These are phyloP conservation scores for Beauveria brongniartii DNA, from an alignment of 2,329 filamentous ascomycete genomes.

Conservation along the genomic window DNA sequence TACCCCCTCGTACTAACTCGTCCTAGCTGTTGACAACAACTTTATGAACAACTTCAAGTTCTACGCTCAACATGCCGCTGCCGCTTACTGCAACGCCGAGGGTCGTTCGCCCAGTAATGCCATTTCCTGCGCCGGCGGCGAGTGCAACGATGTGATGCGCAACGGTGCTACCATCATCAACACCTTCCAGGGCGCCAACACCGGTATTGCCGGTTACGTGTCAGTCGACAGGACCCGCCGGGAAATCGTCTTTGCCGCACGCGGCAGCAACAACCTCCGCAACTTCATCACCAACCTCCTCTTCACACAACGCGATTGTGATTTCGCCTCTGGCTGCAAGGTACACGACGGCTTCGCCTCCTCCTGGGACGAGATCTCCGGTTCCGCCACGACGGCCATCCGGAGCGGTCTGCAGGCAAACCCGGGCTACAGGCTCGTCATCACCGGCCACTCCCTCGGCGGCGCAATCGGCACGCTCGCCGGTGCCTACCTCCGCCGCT, in stretches of 20 bases:
- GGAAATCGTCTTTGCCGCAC: conserved; percentile 52
- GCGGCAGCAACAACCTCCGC: conserved; percentile 48
- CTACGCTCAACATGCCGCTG: conserved; percentile 43
- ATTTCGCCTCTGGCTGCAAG: conserved; percentile 33
- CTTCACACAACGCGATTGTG: conserved; percentile 23
- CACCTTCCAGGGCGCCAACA: conserved; percentile 32
- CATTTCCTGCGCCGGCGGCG: conserved; percentile 33
- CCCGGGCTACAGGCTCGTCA: conserved; percentile 45
- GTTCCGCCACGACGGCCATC: conserved; percentile 34
- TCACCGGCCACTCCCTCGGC: conserved; percentile 64
- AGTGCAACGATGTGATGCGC: conserved; percentile 36
- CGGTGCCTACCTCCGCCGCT: conserved; percentile 44
- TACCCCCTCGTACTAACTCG: background rate
- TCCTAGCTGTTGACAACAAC: conserved; percentile 22
- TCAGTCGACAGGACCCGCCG: conserved; percentile 38
- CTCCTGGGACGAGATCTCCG: conserved; percentile 48
- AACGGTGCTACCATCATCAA: conserved; percentile 35
- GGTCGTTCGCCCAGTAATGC: conserved; percentile 25
- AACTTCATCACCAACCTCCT: conserved; percentile 54
- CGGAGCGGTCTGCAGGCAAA: conserved; percentile 33
- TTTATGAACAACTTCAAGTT: conserved; percentile 33
- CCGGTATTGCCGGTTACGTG: conserved; percentile 43
- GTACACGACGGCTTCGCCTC: conserved; percentile 50
- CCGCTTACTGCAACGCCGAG: conserved; percentile 46
- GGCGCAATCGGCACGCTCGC: conserved; percentile 56